Base-by-base conservation (phyloP, 2,329 filamentous ascomycete genomes). In the Verticillium dahliae region DNA sequence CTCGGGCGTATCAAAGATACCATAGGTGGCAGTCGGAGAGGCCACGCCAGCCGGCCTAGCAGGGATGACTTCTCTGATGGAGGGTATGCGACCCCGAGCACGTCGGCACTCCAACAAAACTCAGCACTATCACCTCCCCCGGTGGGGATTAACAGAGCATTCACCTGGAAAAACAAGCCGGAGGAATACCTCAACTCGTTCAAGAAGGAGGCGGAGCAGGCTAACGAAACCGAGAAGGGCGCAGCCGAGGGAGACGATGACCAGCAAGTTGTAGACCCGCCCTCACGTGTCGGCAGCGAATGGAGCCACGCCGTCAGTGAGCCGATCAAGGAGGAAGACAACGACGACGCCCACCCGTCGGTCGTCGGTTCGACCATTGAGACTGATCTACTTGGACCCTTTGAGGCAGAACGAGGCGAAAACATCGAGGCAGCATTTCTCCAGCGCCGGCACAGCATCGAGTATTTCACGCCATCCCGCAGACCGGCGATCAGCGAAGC, bases 1-100 rank as follows among this genome's bases (percentile, higher is more conserved):
- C 82, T 97, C 61, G 90, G 90, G 1, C 87, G 91, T 39, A 92
- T 97, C 72, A 93, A 93, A 70, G 92, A 94, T 70, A 91, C 88
- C 2, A 90, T 97, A 39, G 90, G 91, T 1, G 80, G 81, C 14
- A 77, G 76, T 11, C 71, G 80, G n/a, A 80, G 80, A 65, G 81
- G 83, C 1, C 84, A 88, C 63, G 68, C 70, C 56, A 80, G 74
- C 65, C 81, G 82, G 14, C 79, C 80, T n/a, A 86, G 85, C 4
- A 84, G 78, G 66, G 85, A 88, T 60, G 85, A 85, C n/a, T 73
- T 73, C 38, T 67, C 72, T 27, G 79, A 82, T 38, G 71, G 70
- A 52, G 69, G 69, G 4, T 69, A 71, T 52, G 67, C 70, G 22
- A 72, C 68, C 33, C 73, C 71, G 4, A 74, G 74, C 41, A 71